phyloP scores from a whole-genome alignment of 345 rosid species.

The Populus tremula region DNA sequence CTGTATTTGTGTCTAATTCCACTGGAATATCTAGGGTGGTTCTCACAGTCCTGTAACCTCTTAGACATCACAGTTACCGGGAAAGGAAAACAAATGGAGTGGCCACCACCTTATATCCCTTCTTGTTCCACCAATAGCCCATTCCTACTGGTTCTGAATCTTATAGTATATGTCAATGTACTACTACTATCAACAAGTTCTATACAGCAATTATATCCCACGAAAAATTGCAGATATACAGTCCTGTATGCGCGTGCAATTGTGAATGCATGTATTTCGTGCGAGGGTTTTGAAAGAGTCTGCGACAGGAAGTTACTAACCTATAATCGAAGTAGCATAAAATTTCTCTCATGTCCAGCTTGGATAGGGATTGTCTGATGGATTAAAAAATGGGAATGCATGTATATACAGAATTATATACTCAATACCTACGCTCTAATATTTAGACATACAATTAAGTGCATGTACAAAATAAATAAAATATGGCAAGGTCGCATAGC shows the following conservation, averaged over 20 bases:
- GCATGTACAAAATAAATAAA: not conserved
- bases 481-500: not conserved
- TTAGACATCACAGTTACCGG: slow-evolving; percentile 37
- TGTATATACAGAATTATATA: not conserved
- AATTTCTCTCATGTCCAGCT: not conserved
- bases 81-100: slow-evolving; percentile 33
- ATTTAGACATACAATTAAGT: not conserved
- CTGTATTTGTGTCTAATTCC: slow-evolving; percentile 29
- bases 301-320: not conserved
- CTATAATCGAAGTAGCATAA: too few relatives aligned
- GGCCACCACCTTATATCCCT: slow-evolving; percentile 23
- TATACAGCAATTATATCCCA: not conserved
- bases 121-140: slow-evolving; percentile 26
- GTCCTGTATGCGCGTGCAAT: not conserved
- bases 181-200: not conserved
- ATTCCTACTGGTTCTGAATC: slow-evolving; percentile 31
- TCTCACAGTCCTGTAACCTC: slow-evolving; percentile 32
- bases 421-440: not conserved
- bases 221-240: not conserved
- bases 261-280: not conserved
- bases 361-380: not conserved
- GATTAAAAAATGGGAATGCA: not conserved
- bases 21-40: slow-evolving; percentile 23
- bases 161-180: not conserved
- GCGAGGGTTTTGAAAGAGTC: not conserved